Conservation (phyloP, 2,329 filamentous ascomycete genomes). For the Dichotomopilus funicola region DNA sequence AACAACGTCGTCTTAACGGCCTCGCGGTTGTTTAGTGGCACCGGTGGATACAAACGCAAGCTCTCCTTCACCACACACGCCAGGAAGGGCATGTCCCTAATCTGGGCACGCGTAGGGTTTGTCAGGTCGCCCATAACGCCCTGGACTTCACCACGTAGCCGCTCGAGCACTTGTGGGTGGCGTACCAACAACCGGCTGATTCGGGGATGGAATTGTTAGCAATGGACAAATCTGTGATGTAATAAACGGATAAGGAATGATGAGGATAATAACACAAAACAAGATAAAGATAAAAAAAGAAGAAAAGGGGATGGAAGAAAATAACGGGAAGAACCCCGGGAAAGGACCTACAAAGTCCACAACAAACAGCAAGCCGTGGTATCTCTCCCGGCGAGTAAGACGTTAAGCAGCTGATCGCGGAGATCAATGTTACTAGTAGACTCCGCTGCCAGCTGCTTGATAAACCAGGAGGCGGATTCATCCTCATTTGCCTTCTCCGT, state of each 20-base stretch:
- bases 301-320: too few species aligned
- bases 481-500: neutral
- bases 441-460: slow-evolving; percentile 6
- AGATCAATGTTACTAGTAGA: slow-evolving; percentile 14
- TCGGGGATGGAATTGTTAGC: neutral
- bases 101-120: slow-evolving; percentile 18
- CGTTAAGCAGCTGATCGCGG: slow-evolving; percentile 23
- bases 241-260: too few species aligned
- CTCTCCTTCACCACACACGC: slow-evolving; percentile 19
- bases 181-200: slow-evolving; percentile 21
- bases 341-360: slow-evolving; percentile 20
- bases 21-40: slow-evolving; percentile 30
- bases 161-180: slow-evolving; percentile 17
- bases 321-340: too few species aligned
- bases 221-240: too few species aligned
- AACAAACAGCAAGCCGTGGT: slow-evolving; percentile 23
- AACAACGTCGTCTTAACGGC: slow-evolving; percentile 29
- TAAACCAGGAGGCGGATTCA: slow-evolving; percentile 6
- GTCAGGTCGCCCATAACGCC: slow-evolving; percentile 13
- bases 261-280: too few species aligned
- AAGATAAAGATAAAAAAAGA: too few species aligned
- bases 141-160: slow-evolving; percentile 19
- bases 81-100: slow-evolving; percentile 21
- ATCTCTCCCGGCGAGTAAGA: slow-evolving; percentile 23
- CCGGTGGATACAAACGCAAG: slow-evolving; percentile 31